Percentiles rank a stretch among this genome's conserved stretches.
Conservation (phyloP, 495 filamentous ascomycete species). For the Aspergillus avenaceus region DNA sequence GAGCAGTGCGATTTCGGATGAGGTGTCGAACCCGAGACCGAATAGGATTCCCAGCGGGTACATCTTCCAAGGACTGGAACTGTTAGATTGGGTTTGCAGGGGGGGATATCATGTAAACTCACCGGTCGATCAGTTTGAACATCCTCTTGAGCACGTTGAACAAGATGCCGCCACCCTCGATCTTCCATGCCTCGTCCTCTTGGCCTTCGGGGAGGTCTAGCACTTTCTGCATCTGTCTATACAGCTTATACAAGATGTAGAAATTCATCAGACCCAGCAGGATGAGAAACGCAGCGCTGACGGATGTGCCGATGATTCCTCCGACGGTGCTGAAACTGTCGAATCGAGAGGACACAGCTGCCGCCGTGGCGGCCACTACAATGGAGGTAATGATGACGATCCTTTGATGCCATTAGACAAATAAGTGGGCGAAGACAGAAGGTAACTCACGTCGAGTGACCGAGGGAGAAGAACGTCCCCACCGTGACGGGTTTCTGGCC, state of each 20-base stretch:
- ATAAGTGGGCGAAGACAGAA: neutral
- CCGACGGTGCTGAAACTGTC: slow-evolving; percentile 77
- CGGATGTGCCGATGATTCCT: slow-evolving; percentile 74
- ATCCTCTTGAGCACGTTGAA: slow-evolving; percentile 66
- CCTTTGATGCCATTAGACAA: slow-evolving; percentile 22
- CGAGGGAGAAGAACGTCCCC: slow-evolving; percentile 91
- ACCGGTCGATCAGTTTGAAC: slow-evolving; percentile 79
- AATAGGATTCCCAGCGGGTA: slow-evolving; percentile 85
- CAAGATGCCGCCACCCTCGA: slow-evolving; percentile 75
- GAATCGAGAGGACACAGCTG: slow-evolving; percentile 74
- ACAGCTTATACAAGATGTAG: slow-evolving; percentile 76
- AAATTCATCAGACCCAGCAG: slow-evolving; percentile 78
- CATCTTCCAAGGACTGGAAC: slow-evolving; percentile 86
- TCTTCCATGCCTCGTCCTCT: slow-evolving; percentile 56
- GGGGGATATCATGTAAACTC: slow-evolving; percentile 5
- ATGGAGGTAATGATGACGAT: slow-evolving; percentile 90
- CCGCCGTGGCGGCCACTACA: slow-evolving; percentile 83
- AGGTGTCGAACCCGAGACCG: slow-evolving; percentile 94
- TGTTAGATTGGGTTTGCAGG: no score
- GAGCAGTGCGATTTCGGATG: slow-evolving; percentile 86
- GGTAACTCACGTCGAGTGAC: slow-evolving; percentile 69
- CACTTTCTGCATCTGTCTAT: slow-evolving; percentile 60
- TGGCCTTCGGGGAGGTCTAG: slow-evolving; percentile 49
- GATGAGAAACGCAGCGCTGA: slow-evolving; percentile 78
- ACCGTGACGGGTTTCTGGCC: slow-evolving; percentile 88